Base-by-base conservation (phyloP, 2,329 filamentous ascomycete species). In the Thielaviopsis populi region DNA sequence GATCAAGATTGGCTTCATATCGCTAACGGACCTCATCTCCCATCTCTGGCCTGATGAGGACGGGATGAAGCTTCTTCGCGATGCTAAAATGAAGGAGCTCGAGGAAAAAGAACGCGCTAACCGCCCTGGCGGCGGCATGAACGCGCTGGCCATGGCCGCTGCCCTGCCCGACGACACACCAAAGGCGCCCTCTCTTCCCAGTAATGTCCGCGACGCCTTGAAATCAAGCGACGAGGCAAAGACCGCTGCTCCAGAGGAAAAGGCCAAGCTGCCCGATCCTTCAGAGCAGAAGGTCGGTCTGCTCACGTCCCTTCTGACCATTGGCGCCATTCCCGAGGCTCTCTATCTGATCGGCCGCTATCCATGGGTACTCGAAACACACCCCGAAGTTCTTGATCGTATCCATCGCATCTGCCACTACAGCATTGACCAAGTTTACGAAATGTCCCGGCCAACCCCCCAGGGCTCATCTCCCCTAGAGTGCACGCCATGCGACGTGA, bases 1-100 rank as follows among this genome's bases (percentile, higher is more conserved):
- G 37, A 91, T 99, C 75, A 99, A 99, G 75, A 89, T 96, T 68
- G 95, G 94, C 1, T 99, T 99, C 73, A 89, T 99, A 66, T 96
- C 94, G 1, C 77, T 99, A 6, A 82, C 84, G 62, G 94, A 99
- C 71, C 78, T 99, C 1, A 97, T 96, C 72, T 86, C 91, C 17
- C 94, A 99, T 72, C 80, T 99, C 0, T 95, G 91, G 77, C 90
- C 94, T 7, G 76, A 81, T 0, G 94, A 97, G 68, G 85, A 89
- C 40, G 79, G 84, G 3, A 97, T 99, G 92, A 82, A 87, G 46
- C 78, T 77, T 6, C 78, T 95, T 61, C 85, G 83, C 67, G 80
- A 83, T 48, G 83, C 85, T 68, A 84, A 88, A 67, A 76, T 85
- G 72, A 85, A 87, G 69, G 89, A 91, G 71, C 83, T 94, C 60